These are phyloP conservation scores for Ogataea neopini DNA, from an alignment of 805 yeast genomes.

Conservation along the genomic window DNA sequence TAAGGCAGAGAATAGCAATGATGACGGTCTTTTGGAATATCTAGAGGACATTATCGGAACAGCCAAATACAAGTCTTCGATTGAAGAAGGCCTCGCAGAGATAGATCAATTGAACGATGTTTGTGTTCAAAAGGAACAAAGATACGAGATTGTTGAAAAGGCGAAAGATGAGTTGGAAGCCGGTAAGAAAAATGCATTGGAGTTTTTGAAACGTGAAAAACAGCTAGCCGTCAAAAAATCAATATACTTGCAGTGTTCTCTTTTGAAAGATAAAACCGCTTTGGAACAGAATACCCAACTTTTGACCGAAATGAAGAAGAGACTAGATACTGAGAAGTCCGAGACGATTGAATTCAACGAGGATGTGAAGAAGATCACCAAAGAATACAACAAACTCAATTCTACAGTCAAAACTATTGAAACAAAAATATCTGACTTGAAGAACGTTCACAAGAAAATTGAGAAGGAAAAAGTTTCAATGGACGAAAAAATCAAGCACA, in stretches of 20 bases:
- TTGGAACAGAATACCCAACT: constrained; percentile 41
- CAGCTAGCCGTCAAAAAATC: constrained; percentile 53
- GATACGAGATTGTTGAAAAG: constrained; percentile 76
- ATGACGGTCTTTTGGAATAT: constrained; percentile 92
- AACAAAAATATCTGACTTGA: constrained; percentile 33
- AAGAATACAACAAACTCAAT: constrained; percentile 30
- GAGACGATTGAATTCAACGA: constrained; percentile 43
- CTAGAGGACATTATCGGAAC: constrained; percentile 97
- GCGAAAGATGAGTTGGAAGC: constrained; percentile 64
- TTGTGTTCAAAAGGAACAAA: constrained; percentile 76
- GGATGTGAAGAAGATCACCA: constrained; percentile 35
- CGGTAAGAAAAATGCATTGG: constrained; percentile 68
- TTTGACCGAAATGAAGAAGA: constrained; percentile 39
- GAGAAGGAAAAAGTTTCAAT: constrained; percentile 64
- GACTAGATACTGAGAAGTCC: constrained; percentile 44
- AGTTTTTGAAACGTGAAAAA: constrained; percentile 66
- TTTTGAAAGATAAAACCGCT: constrained; percentile 41
- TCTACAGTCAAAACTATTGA: constrained; percentile 27
- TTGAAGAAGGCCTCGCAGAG: constrained; percentile 60
- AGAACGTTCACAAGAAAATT: constrained; percentile 40
- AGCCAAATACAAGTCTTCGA: constrained; percentile 71
- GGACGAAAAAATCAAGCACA: constrained; percentile 76
- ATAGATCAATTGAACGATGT: constrained; percentile 78
- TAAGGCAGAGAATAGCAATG: constrained; percentile 87
- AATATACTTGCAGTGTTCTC: constrained; percentile 53